Base-by-base conservation (phyloP, 2,329 filamentous ascomycete species). In the Emericellopsis atlantica region DNA sequence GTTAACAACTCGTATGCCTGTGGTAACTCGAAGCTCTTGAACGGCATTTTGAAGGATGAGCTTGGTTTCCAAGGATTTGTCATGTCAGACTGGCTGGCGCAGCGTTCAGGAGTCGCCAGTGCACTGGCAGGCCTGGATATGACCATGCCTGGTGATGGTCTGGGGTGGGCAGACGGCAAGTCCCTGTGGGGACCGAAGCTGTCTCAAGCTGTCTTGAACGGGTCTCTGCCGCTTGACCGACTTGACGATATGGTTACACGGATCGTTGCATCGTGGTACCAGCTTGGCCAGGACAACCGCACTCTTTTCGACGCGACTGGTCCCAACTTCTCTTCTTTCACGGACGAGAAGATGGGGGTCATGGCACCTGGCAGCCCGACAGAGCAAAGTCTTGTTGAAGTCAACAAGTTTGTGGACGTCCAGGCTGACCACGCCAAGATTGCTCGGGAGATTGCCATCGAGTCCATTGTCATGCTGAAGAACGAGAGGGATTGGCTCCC, bases 191-290 rank as follows among this genome's bases (percentile, higher is more conserved):
- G 93, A 0, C 89, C 84, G 70, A 87, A 88, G 45, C 68, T 95
- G 31, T 89, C 82, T 0, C 78, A 75, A 42, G 76, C 87, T 5
- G 76, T 89, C 2, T 64, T 95, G 24, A 95, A 95, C 48, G 81
- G 81, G 3, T 90, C 86, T 2, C 63, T 95, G 0, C 88, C 89
- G 0, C 63, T 92, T 35, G 77, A 83, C 12, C 72, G 89, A 24
- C 59, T 95, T 12, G 83, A 95, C 48, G 89, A 95, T 54, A 94
- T 95, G 87, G 84, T 76, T 0, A 81, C 85, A 1, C 76, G 89
- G 11, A 77, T 95, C 46, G 86, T 95, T 1, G 89, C 89, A 1
- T 75, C 88, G 0, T 95, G 87, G 83, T 95, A 93, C 54, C 85
- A 92, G 56, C 65, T 92, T 18, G 83, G 85, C 0, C 83, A 95